Evolutionary conservation across 1,284 basidiomycete species (phyloP), one percentile per base, ranked within the genome.

Genomic region (Tylopilus orsonianus): DNA sequence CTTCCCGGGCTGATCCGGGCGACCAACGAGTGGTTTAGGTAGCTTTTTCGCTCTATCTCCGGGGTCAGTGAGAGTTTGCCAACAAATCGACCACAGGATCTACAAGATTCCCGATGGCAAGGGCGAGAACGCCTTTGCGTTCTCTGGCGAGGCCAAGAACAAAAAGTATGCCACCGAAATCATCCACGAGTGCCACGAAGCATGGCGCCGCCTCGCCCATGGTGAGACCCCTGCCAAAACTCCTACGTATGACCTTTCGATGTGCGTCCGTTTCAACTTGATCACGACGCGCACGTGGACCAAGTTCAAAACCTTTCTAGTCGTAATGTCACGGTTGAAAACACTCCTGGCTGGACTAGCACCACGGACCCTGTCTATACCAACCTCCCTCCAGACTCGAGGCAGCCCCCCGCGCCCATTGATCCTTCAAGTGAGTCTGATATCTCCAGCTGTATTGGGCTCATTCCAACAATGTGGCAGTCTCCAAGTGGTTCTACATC

Each of bases 71-170:
- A n/a, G n/a, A n/a, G n/a, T n/a, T n/a, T n/a, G n/a, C n/a, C n/a
- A n/a, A n/a, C n/a, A n/a, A n/a, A n/a, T n/a, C n/a, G n/a, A n/a
- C n/a, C 8, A 47, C 59, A 89, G 91, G 68, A 97, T 97, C 76
- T 97, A 97, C 90, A 98, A 98, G 74, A 91, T 91, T 65, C 87
- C 96, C 69, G 96, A 99, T 70, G 96, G 95, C 65, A 99, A 99
- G 87, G 90, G 93, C 62, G 95, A 98, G 75, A 97, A 98, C 78
- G 87, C 91, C 63, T 99, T 99, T 64, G 97, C 97, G 24, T 99
- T 99, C 85, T 96, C 93, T 48, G 97, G 97, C 50, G 97, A 99
- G 77, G 96, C 96, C 59, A 99, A 99, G 81, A 97, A 97, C 82
- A 96, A 95, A 80, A 95, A 95, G 72, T 99, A 98, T 71, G 97